Base-by-base conservation (phyloP, 2,329 filamentous ascomycete genomes). In the Sordariomycetes sp. region DNA sequence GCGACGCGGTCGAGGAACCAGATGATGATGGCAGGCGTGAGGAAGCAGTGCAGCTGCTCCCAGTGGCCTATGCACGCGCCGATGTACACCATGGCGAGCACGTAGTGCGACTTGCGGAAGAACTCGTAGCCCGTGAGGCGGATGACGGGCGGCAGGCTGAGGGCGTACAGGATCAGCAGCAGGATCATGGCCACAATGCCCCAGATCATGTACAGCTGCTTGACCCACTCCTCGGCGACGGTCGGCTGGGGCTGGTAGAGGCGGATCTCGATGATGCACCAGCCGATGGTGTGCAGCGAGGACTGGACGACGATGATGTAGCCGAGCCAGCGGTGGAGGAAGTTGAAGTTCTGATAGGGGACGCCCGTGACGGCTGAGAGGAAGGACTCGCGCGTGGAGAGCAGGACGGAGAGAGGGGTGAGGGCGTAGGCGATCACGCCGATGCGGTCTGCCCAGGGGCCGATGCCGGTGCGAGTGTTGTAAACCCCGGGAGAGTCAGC, bases 41-140 rank as follows among this genome's bases (percentile, higher is more conserved):
- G 77, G 72, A 87, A 90, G 66, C 84, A 88, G 53, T 79, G 76
- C 3, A 91, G 74, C 55, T 83, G 74, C 55, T 76, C 69, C 88
- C 88, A 92, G 66, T 92, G 88, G 1, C 79, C 87, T 80, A 86
- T 90, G 69, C 86, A 87, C 3, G 86, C 87, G 4, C 86, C 88
- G 14, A 91, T 80, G 68, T 89, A 92, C 4, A 90, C 69, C 72
- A 87, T 82, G 12, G 87, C 88, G 2, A 90, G 74, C 14, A 90
- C 74, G 64, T 89, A 89, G 67, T 91, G 88, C 0, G 80, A 73
- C 67, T 89, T 90, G 61, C 87, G 79, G 75, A 91, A 91, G 70
- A 87, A 84, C 65, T 91, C 88, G 68, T 92, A 90, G 2, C 88
- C 88, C 0, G 86, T 89, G 54, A 79, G 70, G 10, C 79, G 76